Conservation (phyloP, 495 filamentous ascomycete genomes). For the Penicillium ochrochloron region DNA sequence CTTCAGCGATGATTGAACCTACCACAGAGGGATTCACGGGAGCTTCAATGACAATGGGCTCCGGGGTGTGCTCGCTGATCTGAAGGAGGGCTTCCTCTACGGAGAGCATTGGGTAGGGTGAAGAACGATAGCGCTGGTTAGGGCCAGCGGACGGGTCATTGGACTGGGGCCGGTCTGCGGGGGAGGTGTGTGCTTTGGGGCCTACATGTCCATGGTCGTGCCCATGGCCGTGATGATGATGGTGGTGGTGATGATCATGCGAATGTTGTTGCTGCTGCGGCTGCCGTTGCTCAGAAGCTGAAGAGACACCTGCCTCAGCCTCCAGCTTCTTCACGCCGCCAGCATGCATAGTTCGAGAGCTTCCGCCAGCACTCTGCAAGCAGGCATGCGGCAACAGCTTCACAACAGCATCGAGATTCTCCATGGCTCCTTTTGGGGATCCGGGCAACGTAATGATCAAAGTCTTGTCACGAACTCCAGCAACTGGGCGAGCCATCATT, state of each 20-base stretch:
- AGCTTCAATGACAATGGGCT: conserved; percentile 55
- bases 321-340: conserved; percentile 86
- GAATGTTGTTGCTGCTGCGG: conserved; percentile 29
- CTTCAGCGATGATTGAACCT: conserved; percentile 79
- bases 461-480: conserved; percentile 81
- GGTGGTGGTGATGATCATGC: conserved; percentile 58
- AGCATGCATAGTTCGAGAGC: conserved; percentile 79
- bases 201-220: conserved; percentile 68
- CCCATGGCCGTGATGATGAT: conserved; percentile 56
- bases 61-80: conserved; percentile 71
- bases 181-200: conserved; percentile 73
- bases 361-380: conserved; percentile 78
- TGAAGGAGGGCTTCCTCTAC: conserved; percentile 79
- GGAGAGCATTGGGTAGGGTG: conserved; percentile 90
- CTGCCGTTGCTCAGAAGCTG: conserved; percentile 15
- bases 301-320: conserved; percentile 70
- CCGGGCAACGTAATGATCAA: conserved; percentile 91
- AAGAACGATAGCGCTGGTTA: conserved; percentile 74
- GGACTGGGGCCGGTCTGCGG: conserved; percentile 64
- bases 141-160: conserved; percentile 85
- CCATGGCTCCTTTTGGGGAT: conserved; percentile 93
- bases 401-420: conserved; percentile 91
- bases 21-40: conserved; percentile 67
- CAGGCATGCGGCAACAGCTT: conserved; percentile 94
- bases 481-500: conserved; percentile 95